Conservation (phyloP, 106 monocot genomes). For the Dendrobium huoshanense region DNA sequence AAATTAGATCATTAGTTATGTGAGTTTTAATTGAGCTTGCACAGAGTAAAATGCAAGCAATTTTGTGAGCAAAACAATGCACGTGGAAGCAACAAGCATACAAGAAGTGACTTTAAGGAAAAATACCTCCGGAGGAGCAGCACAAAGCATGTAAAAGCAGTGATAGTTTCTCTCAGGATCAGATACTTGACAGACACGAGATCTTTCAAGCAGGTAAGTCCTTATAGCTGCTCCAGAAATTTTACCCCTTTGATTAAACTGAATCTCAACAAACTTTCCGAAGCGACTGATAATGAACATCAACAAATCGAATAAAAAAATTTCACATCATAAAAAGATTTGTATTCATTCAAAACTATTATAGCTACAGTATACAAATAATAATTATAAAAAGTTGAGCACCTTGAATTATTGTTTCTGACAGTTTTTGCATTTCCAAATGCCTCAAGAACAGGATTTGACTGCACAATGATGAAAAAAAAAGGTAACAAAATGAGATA, state of each 20-base stretch:
- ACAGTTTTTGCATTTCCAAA: slow-evolving; percentile 98
- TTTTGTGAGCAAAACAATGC: neutral
- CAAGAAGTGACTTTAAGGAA: neutral
- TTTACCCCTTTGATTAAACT: slow-evolving; percentile 48
- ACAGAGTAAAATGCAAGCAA: neutral
- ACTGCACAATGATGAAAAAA: slow-evolving; percentile 35
- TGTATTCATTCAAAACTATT: neutral
- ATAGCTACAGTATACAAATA: neutral
- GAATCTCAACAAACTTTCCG: slow-evolving; percentile 77
- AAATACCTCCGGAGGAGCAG: slow-evolving; percentile 51
- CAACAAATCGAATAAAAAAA: slow-evolving; percentile 1
- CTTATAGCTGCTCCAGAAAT: slow-evolving; percentile 78
- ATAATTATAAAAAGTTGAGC: neutral
- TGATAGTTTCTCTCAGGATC: slow-evolving; percentile 78
- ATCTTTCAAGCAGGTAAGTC: slow-evolving; percentile 70
- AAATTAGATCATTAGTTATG: neutral
- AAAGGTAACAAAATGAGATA: slow-evolving; percentile 1
- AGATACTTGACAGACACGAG: slow-evolving; percentile 69
- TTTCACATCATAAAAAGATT: slow-evolving; percentile 2
- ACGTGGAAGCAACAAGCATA: neutral
- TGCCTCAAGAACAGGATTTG: slow-evolving; percentile 97
- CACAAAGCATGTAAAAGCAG: slow-evolving; percentile 73
- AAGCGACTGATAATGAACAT: slow-evolving; percentile 40
- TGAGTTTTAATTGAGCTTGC: neutral
- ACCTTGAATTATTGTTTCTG: slow-evolving; percentile 96